Evolutionary conservation across 768 basidiomycete genomes (phyloP), one percentile per base, ranked within the genome.

Genomic region (Pseudohyphozyma bogoriensis): DNA sequence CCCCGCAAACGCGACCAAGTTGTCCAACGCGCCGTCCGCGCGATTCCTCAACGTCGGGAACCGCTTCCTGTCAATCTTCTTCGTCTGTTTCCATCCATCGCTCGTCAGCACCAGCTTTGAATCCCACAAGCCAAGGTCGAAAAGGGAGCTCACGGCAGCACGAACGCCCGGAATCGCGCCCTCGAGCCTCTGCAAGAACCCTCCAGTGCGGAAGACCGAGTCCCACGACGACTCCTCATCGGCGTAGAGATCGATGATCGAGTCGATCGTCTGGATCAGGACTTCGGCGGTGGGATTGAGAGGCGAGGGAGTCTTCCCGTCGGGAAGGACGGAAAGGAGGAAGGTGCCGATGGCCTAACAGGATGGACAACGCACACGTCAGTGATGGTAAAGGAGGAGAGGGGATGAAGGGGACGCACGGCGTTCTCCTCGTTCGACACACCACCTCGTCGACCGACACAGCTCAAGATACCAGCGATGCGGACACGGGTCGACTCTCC

Each of bases 161-260:
- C 70, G 66, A 31, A 76, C 73, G 15, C 68, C 71, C 15, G 63
- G 60, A 0, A 76, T 71, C 6, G 18, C 63, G 45, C 45, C 53
- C 20, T 74, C 66, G 36, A 77, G 58, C n/a, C 37, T 51, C 13
- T 56, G 24, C 54, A 76, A 56, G 69, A 72, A 75, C 6, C 69
- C 70, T 1, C 61, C 56, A 4, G 57, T 11, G 1, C 65, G 66
- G 57, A 77, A 77, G n/a, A 76, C 75, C 13, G 61, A 64, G 65
- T 78, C 76, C 63, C 73, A 77, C 4, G 66, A 54, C 32, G 73
- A 61, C 16, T 68, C 72, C 61, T 78, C 77, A 64, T 78, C 77
- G 6, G 75, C 73, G 66, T 77, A 78, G 39, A 77, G 69, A 64
- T 78, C 77, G 58, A 77, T 76, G 51, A 77, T 56, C 32, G 73